Evolutionary conservation across 371 early-diverging fungal species (phyloP), one percentile per base, ranked within the genome.

Genomic region (Caulochytrium protostelioides): DNA sequence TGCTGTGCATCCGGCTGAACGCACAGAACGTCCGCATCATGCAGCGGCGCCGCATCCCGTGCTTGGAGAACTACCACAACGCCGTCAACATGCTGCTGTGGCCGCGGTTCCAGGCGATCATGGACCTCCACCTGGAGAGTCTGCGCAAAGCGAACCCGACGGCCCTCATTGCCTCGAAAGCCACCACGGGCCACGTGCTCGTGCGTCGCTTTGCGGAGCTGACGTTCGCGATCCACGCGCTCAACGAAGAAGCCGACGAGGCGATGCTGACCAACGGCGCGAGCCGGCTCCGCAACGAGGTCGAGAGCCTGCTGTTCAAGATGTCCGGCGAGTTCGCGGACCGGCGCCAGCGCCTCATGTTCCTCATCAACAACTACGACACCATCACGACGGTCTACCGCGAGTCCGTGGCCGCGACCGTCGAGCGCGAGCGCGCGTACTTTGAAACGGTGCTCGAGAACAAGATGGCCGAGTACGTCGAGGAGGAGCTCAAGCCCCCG

Each of bases 281-380:
- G 14, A 62, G 67, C 5, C 64, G 78, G n/a, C 34, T 83, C 28
- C 65, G 82, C 19, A 64, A 65, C 28, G 85, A 84, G 39, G 65
- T 83, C 22, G 80, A 83, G 37, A 62, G 64, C 2, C 55, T 83
- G 8, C 52, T 76, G 23, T 41, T 62, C 8, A 59, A 70, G 16
- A 76, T 81, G 68, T 69, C 83, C 0, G 72, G 61, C 17, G 76
- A 76, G 23, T 65, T 80, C 38, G 37, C 59, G 2, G 79, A 78
- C 30, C 52, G 55, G 14, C 70, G 73, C 33, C 62, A 60, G 22
- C 53, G 73, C 16, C 59, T 75, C 32, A 72, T 83, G 8, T 83
- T 85, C 35, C 52, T 80, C 37, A 83, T 90, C 45, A 90, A 87
- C 59, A 87, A 85, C 42, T 79, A 76, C 42, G 91, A 90, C 41